These are phyloP conservation scores for Rhizoclosmatium sp. DNA, from an alignment of 192 early-diverging fungal species.

Conservation along the genomic window DNA sequence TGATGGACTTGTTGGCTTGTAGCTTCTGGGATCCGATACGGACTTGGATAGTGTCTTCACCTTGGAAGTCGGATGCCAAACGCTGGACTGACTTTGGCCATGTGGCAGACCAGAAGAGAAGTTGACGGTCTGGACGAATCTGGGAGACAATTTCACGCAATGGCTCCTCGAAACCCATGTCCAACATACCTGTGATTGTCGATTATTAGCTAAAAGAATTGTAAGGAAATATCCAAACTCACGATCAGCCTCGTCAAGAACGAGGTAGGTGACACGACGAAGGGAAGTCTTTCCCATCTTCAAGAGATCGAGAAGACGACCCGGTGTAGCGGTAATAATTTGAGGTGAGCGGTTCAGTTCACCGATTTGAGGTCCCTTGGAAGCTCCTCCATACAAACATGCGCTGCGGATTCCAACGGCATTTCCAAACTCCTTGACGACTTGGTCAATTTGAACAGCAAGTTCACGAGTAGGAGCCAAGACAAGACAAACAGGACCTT, in stretches of 20 bases:
- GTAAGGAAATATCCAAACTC: conserved; percentile 75
- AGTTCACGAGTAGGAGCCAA: conserved; percentile 82
- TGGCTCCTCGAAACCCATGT: conserved; percentile 92
- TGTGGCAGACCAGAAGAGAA: conserved; percentile 94
- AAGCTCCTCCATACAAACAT: conserved; percentile 84
- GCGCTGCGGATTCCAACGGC: conserved; percentile 72
- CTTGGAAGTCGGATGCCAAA: conserved; percentile 85
- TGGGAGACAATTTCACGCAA: conserved; percentile 85
- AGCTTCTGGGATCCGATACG: conserved; percentile 89
- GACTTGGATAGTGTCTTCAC: conserved; percentile 79
- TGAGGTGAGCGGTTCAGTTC: conserved; percentile 58
- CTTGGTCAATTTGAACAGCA: conserved; percentile 72
- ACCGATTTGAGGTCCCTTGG: conserved; percentile 76
- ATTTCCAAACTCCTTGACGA: conserved; percentile 65
- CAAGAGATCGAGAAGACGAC: conserved; percentile 88
- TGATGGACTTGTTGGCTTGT: conserved; percentile 83
- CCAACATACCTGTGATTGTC: conserved; percentile 50
- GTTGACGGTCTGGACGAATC: conserved; percentile 78
- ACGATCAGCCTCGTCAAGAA: conserved; percentile 96
- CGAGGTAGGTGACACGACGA: conserved; percentile 87
- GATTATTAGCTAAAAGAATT: conserved; percentile 67
- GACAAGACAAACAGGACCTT: conserved; percentile 69
- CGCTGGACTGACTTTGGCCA: conserved; percentile 92
- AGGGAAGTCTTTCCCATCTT: conserved; percentile 82
- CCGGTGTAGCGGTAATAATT: conserved; percentile 89